Evolutionary conservation across 345 rosid genomes (phyloP), one percentile per base, ranked within the genome.

Genomic region (Durio zibethinus): DNA sequence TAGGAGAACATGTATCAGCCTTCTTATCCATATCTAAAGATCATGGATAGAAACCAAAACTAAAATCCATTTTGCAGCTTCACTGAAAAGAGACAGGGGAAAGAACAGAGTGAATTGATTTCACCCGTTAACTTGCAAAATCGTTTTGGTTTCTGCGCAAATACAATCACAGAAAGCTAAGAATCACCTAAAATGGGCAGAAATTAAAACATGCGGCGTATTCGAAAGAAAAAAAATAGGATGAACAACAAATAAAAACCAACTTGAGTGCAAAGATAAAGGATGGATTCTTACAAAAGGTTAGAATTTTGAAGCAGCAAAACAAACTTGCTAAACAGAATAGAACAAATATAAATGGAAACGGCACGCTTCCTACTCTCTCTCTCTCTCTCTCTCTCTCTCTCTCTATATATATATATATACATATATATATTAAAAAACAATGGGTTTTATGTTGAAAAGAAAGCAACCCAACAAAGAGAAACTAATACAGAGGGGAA

Each of bases 1-100:
- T 82, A 0, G 97, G 97, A 0, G 93, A 91, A 78, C 76, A 77
- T 15, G 89, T 52, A 63, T 84, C 90, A 64, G 31, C 78, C 78
- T 88, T 86, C 72, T 86, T 84, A 80, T 88, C 91, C 95, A 86
- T 88, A 2, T 11, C 47, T 47, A 73, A 47, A 64, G 7, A 56
- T 73, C 73, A 53, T 23, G 2, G 25, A 25, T 0, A 57, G 48
- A 64, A 8, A 43, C 38, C 1, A 40, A 27, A 35, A 53, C 54
- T 35, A 59, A 76, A 56, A 10, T 21, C 60, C 9, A 47, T 21
- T 23, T 72, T 33, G 20, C 56, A 20, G 62, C 47, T 20, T 52
- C 59, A 20, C 6, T 31, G 60, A 33, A 18, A 50, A 10, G 60
- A 31, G 57, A 52, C 60, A 50, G 18, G 40, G 62, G 29, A 52